These are phyloP conservation scores for Diphasiastrum complanatum DNA, from an alignment of 83 land plant species.

Conservation along the genomic window DNA sequence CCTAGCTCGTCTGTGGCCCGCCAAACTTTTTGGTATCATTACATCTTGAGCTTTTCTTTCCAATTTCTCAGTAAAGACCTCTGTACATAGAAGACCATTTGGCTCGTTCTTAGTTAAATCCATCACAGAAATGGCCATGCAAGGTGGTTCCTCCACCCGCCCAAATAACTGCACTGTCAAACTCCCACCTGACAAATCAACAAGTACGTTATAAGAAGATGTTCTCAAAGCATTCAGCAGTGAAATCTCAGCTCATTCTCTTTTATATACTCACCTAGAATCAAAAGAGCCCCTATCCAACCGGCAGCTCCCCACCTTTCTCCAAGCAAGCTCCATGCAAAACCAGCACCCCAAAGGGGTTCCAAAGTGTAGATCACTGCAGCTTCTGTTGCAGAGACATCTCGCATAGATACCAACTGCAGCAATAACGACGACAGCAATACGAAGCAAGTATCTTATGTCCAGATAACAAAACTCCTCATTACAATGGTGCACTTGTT, in stretches of 20 bases:
- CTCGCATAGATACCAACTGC: constrained; percentile 77
- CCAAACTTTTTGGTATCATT: too few species aligned
- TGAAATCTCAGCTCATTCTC: background rate
- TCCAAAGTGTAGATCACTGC: constrained; percentile 78
- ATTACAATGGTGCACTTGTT: too few species aligned
- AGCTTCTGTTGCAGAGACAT: constrained; percentile 83
- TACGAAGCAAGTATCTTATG: background rate
- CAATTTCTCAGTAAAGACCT: too few species aligned
- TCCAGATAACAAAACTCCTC: too few species aligned
- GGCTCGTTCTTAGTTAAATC: too few species aligned
- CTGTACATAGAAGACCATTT: too few species aligned
- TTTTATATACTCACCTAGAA: constrained; percentile 42
- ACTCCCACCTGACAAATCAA: constrained; percentile 49
- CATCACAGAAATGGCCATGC: too few species aligned
- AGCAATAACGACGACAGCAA: background rate
- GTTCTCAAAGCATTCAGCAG: background rate
- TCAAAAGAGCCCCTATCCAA: constrained; percentile 80
- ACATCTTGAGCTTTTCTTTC: too few species aligned
- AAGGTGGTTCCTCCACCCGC: too few species aligned
- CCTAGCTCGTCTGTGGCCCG: too few species aligned
- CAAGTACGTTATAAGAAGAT: background rate
- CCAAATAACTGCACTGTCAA: constrained; percentile 60
- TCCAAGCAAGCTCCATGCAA: constrained; percentile 84
- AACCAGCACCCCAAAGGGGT: constrained; percentile 95
- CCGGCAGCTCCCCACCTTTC: constrained; percentile 77